Base-by-base conservation (phyloP, 176 grass and related monocot genomes). In the Cenchrus fungigraminus region DNA sequence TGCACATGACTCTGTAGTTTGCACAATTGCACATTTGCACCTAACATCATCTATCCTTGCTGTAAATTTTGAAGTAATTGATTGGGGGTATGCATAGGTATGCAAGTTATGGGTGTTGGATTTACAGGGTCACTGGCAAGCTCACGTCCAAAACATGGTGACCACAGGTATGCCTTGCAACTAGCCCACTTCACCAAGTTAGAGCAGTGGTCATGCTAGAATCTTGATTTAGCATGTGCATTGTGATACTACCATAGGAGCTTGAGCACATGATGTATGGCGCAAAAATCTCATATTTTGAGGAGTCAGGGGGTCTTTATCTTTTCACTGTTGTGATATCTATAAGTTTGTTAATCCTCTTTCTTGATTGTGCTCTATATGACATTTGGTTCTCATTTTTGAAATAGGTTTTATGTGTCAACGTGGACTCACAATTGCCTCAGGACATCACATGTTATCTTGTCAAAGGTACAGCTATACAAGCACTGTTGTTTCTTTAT, bases 91-190 rank as follows among this genome's bases (percentile, higher is more conserved):
- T 65, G 60, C 3, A 4, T 71, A 98, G 93, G 96, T 85, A 65
- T 74, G 49, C 87, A 78, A 90, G 93, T 98, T 66, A 80, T 98
- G 74, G 96, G 93, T 77, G 89, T 98, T 73, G 91, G 93, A 80
- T 98, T 95, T 89, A 91, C 91, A 76, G 96, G 96, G 16, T 94
- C 96, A 84, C 77, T 98, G 79, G 96, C 91, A 86, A 94, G 86
- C 84, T 74, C 89, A 71, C 84, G 84, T 67, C 87, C 91, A 81
- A 98, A 95, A 90, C 91, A 69, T 46, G 96, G 96, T 20, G 96
- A 92, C 68, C 93, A 98, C 70, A 89, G 89, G 96, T 98, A 92
- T 78, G 20, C n/a, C 65, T 80, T 79, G 9, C 66, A 43, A 16
- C 52, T 71, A 1, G 4, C 22, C 42, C 77, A 70, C 52, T 81